phyloP scores from a whole-genome alignment of 2,329 filamentous ascomycete genomes.

The Cordyceps tenuipes region DNA sequence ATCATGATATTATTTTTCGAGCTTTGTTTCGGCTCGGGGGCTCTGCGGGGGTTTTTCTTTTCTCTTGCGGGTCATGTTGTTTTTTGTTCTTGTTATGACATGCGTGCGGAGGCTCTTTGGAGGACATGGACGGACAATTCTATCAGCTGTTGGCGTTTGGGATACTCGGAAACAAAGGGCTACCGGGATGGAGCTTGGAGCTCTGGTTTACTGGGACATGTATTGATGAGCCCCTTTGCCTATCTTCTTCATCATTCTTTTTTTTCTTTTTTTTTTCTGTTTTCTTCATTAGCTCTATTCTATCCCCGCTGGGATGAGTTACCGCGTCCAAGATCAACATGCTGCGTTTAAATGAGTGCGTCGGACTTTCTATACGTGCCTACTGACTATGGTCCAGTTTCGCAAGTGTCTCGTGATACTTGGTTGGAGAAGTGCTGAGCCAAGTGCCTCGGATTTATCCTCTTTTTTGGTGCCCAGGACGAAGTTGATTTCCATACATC shows the following conservation, averaged over 20 bases:
- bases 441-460: not conserved
- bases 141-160: constrained; percentile 3
- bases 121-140: not conserved
- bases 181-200: constrained; percentile 10
- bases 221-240: not conserved
- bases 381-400: not conserved
- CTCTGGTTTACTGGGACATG: not conserved
- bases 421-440: not conserved
- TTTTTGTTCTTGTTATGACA: not conserved
- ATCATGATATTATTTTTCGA: not conserved
- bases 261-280: not conserved
- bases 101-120: not conserved
- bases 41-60: not conserved
- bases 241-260: not conserved
- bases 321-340: too few relatives aligned
- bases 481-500: not conserved
- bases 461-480: not conserved
- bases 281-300: not conserved
- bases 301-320: not conserved
- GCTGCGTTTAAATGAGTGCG: not conserved
- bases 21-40: not conserved
- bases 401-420: not conserved
- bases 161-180: constrained; percentile 12
- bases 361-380: not conserved
- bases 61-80: not conserved